phyloP scores from a whole-genome alignment of 2,329 filamentous ascomycete species.

The Mycosphaerella sp. region DNA sequence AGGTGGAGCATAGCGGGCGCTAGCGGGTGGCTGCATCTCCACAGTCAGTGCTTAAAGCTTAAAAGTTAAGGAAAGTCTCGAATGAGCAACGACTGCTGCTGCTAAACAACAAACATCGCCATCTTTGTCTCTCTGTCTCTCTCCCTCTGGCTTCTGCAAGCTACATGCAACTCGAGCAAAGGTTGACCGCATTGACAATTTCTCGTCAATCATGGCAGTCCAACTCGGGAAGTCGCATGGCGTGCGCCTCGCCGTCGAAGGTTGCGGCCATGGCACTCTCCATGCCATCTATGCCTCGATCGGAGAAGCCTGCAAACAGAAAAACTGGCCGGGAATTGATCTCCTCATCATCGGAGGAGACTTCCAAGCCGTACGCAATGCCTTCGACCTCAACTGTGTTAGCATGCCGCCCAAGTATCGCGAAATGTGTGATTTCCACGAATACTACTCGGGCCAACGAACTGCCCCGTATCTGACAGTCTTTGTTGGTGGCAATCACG shows the following conservation, averaged over 20 bases:
- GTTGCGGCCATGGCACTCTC: constrained; percentile 87
- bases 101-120: not conserved
- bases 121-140: not conserved
- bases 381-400: constrained; percentile 79
- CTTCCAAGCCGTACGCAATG: constrained; percentile 89
- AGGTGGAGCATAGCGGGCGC: not conserved
- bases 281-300: constrained; percentile 86
- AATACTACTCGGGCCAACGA: constrained; percentile 78
- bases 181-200: not conserved
- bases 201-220: not conserved
- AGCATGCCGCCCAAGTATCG: constrained; percentile 85
- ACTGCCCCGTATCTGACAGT: constrained; percentile 82
- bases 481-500: constrained; percentile 92
- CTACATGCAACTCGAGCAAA: too few species aligned
- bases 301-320: constrained; percentile 58
- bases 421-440: constrained; percentile 81
- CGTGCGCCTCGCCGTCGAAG: constrained; percentile 75
- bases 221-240: constrained; percentile 12
- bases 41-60: not conserved
- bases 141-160: too few species aligned
- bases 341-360: constrained; percentile 92
- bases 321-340: constrained; percentile 76
- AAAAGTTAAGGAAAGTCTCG: not conserved
- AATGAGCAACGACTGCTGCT: not conserved
- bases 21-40: constrained; percentile 9